Percentiles rank a stretch among this genome's conserved stretches.
These are phyloP conservation scores for Colletotrichum graminicola DNA, from an alignment of 2,329 filamentous ascomycete genomes.

Conservation along the genomic window DNA sequence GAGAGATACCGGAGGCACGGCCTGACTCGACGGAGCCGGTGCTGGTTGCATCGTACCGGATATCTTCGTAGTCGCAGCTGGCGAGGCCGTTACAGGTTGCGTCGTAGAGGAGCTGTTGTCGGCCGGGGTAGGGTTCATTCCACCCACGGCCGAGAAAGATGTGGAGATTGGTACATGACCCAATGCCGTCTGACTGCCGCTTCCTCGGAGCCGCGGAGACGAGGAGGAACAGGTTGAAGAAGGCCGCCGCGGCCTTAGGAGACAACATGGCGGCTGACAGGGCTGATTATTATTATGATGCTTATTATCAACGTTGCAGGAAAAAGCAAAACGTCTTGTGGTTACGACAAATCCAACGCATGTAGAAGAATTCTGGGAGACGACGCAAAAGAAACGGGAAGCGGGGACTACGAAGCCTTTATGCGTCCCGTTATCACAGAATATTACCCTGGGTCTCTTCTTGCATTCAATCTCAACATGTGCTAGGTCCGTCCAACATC, in stretches of 20 bases:
- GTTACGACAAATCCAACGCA: constrained; percentile 3
- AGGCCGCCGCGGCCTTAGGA: constrained; percentile 5
- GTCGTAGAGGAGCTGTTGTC: constrained; percentile 46
- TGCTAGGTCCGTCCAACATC: no score
- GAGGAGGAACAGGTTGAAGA: constrained; percentile 33
- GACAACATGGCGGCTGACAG: constrained; percentile 25
- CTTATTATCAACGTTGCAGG: not conserved
- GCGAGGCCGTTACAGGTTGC: constrained; percentile 47
- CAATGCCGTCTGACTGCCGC: constrained; percentile 29
- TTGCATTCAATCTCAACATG: no score
- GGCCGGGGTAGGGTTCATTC: constrained; percentile 49
- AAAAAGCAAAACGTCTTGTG: no score
- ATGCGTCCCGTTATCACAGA: no score
- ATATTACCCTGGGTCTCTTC: no score
- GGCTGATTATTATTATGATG: constrained; percentile 21
- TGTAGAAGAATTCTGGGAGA: no score
- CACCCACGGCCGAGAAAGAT: constrained; percentile 48
- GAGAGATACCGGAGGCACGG: constrained; percentile 49
- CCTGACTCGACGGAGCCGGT: constrained; percentile 54
- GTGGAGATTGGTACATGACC: constrained; percentile 47
- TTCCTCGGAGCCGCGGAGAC: constrained; percentile 37
- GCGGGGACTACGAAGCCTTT: no score
- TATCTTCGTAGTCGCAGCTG: constrained; percentile 51
- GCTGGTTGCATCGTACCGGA: constrained; percentile 48
- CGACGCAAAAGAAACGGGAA: no score